phyloP scores from a whole-genome alignment of 2,329 filamentous ascomycete species.

The Cladophialophora immunda region DNA sequence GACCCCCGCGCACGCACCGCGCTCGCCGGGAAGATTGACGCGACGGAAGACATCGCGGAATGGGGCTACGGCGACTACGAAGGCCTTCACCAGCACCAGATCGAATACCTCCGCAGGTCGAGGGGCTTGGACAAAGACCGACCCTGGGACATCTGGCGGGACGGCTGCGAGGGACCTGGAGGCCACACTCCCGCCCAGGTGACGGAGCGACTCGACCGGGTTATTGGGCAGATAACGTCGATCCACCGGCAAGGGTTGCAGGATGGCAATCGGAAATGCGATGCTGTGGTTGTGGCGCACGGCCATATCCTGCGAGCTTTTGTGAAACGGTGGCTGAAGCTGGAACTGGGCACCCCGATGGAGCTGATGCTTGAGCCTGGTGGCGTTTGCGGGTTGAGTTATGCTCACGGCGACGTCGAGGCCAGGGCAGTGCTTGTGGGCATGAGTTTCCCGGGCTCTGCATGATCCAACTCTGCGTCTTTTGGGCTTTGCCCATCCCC shows the following conservation, averaged over 20 bases:
- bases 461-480: not conserved
- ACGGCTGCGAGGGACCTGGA: slow-evolving; percentile 62
- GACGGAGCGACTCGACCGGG: slow-evolving; percentile 51
- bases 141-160: slow-evolving; percentile 66
- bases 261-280: slow-evolving; percentile 20
- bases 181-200: slow-evolving; percentile 51
- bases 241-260: slow-evolving; percentile 47
- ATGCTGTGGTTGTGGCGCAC: slow-evolving; percentile 43
- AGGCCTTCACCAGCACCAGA: slow-evolving; percentile 63
- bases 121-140: slow-evolving; percentile 59
- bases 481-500: not conserved
- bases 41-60: slow-evolving; percentile 62
- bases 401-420: slow-evolving; percentile 48
- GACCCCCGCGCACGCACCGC: slow-evolving; percentile 23
- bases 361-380: slow-evolving; percentile 57
- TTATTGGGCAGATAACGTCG: slow-evolving; percentile 53
- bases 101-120: slow-evolving; percentile 55
- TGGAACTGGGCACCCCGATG: slow-evolving; percentile 51
- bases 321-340: slow-evolving; percentile 57
- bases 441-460: slow-evolving; percentile 42
- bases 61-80: slow-evolving; percentile 73
- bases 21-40: slow-evolving; percentile 33
- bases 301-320: slow-evolving; percentile 58
- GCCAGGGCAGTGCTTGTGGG: slow-evolving; percentile 54
- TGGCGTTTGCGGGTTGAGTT: slow-evolving; percentile 54